Conservation (phyloP, 2,329 filamentous ascomycete genomes). For the Meredithiella fracta region DNA sequence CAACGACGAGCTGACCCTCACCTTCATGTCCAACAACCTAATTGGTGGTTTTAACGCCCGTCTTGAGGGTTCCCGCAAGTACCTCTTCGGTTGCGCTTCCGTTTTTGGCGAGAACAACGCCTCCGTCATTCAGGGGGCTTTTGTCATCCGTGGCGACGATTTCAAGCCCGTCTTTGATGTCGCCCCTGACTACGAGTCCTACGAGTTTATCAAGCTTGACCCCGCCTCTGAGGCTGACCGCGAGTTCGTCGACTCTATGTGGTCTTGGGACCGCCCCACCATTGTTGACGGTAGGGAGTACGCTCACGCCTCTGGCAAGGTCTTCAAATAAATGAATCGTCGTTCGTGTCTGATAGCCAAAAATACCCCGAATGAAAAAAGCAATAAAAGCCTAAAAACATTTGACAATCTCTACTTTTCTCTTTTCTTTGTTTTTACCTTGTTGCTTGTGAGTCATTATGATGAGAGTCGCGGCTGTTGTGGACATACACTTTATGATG, state of each 20-base stretch:
- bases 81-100: constrained; percentile 77
- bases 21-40: constrained; percentile 98
- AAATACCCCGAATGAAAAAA: constrained; percentile 13
- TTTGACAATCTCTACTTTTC: background rate
- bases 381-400: constrained; percentile 11
- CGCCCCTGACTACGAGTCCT: constrained; percentile 93
- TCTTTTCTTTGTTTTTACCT: background rate
- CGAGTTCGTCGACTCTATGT: constrained; percentile 71
- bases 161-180: constrained; percentile 79
- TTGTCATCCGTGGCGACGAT: constrained; percentile 87
- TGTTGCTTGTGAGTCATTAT: background rate
- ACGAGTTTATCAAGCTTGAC: constrained; percentile 93
- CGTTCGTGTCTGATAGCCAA: constrained; percentile 15
- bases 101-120: constrained; percentile 83
- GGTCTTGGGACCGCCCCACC: constrained; percentile 82
- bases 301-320: constrained; percentile 80
- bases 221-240: constrained; percentile 68
- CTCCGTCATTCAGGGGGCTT: constrained; percentile 83
- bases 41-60: constrained; percentile 96
- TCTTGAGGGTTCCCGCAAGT: constrained; percentile 96
- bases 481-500: constrained; percentile 15
- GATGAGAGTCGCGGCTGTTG: constrained; percentile 9
- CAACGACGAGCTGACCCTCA: constrained; percentile 90
- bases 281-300: constrained; percentile 74
- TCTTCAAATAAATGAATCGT: constrained; percentile 71